A percentile compares a stretch with the other conserved stretches of the same genome.
phyloP scores from a whole-genome alignment of 2,329 filamentous ascomycete species.

The Aspergillus sp. region DNA sequence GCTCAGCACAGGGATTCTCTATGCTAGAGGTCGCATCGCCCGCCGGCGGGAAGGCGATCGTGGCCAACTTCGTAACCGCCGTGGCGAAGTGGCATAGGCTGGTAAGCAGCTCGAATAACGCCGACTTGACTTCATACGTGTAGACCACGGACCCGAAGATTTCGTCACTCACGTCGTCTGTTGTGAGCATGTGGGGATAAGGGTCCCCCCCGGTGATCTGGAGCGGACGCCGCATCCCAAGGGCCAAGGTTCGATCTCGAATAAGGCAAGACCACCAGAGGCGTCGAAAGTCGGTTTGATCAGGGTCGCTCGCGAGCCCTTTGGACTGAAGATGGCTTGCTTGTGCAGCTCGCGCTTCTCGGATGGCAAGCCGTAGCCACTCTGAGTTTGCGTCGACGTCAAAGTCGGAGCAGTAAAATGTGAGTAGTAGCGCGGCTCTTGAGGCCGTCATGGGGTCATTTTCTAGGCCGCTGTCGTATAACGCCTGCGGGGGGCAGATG shows the following conservation, averaged over 20 bases:
- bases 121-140: neutral
- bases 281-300: neutral
- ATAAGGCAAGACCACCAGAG: neutral
- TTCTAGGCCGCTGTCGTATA: neutral
- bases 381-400: neutral
- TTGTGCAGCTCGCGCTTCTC: neutral
- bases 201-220: neutral
- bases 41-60: neutral
- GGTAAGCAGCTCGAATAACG: neutral
- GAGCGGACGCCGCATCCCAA: neutral
- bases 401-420: neutral
- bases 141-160: neutral
- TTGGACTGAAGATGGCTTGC: neutral
- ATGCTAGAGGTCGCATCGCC: no score
- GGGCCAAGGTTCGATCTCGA: neutral
- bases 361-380: neutral
- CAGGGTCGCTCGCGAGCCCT: no score
- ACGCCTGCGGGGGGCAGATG: neutral
- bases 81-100: neutral
- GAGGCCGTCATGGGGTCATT: neutral
- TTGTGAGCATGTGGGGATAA: neutral
- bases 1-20: neutral
- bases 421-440: neutral
- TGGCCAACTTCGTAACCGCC: neutral
- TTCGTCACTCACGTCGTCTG: neutral